These are phyloP conservation scores for Chrysoporthe cubensis DNA, from an alignment of 2,329 filamentous ascomycete species.

Conservation along the genomic window DNA sequence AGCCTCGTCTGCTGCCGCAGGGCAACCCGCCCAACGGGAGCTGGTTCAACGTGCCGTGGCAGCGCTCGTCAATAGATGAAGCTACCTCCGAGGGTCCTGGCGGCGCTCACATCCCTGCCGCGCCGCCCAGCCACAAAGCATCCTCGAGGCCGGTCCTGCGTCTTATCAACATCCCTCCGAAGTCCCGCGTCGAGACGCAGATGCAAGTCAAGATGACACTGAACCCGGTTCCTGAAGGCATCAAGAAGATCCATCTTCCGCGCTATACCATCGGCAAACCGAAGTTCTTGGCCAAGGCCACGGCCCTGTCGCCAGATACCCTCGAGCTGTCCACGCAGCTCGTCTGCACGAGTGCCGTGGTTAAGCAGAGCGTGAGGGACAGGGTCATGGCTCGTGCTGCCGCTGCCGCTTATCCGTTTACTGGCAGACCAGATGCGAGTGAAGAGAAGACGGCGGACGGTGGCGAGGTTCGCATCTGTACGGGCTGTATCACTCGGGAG, in stretches of 20 bases:
- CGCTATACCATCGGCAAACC: conserved; percentile 92
- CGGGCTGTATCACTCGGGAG: conserved; percentile 89
- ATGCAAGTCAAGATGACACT: conserved; percentile 86
- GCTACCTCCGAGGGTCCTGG: not conserved
- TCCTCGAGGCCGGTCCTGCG: conserved; percentile 39
- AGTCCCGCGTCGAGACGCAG: conserved; percentile 95
- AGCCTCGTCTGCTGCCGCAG: conserved; percentile 37
- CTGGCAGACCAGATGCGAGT: conserved; percentile 45
- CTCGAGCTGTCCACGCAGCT: conserved; percentile 80
- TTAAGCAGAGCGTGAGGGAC: conserved; percentile 66
- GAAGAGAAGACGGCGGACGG: conserved; percentile 80
- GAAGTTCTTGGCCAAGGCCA: conserved; percentile 79
- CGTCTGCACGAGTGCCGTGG: conserved; percentile 92
- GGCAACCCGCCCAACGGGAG: conserved; percentile 30
- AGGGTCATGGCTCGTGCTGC: conserved; percentile 68
- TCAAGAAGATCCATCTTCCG: conserved; percentile 83
- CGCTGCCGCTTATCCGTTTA: conserved; percentile 42
- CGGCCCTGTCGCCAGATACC: conserved; percentile 70
- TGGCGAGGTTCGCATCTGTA: conserved; percentile 91
- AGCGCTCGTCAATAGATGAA: conserved; percentile 30
- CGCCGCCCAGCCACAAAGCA: conserved; percentile 28
- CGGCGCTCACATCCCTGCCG: conserved; percentile 21
- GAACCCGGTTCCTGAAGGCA: conserved; percentile 72
- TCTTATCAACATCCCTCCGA: conserved; percentile 69
- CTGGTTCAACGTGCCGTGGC: conserved; percentile 40